Base-by-base conservation (phyloP, 1,139 yeast genomes). In the Yarrowia galli region DNA sequence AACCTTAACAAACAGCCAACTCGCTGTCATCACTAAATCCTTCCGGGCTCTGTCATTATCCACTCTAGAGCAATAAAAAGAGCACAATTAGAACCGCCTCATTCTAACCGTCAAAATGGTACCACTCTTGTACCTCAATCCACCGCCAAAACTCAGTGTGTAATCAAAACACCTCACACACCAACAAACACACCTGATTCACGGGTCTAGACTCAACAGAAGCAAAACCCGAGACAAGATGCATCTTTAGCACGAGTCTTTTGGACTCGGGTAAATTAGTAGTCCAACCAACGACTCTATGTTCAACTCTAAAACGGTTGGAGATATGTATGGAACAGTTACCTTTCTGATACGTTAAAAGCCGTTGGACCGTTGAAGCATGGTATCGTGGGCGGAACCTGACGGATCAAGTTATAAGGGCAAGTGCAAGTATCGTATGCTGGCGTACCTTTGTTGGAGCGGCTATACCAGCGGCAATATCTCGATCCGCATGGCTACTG, bases 241-340 rank as follows among this genome's bases (percentile, higher is more conserved):
- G 48, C 48, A 43, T 3, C 16, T 10, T 13, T 43, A 43, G 48
- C 25, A 10, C 48, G 13, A 12, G 23, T 13, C n/a, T 13, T 10
- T 28, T 28, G 32, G 18, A 13, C 48, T 43, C 43, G 43, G 43
- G 32, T 28, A 28, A n/a, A 28, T 28, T 28, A 1, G 2, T 40
- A 40, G 49, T 45, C 49, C 49, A 45, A 15, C 28, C 49, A 45
- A 15, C 49, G 49, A 45, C 49, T 45, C 12, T 15, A 6, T 9
- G 23, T 15, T 12, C 45, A 42, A 42, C 46, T 42, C 46, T 42
- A 42, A 36, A 15, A 15, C 12, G 40, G n/a, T 16, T 36, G 16
- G n/a, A 36, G 32, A 28, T 28, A 28, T 3, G 32, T 3, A 28
- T 3, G 32, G 32, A 28, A 28, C 32, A 8, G 32, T 28, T 28